Percentiles rank a stretch among this genome's conserved stretches.
phyloP scores from a whole-genome alignment of 1,284 basidiomycete genomes.

The Xerocomus cyaneibrunnescens region DNA sequence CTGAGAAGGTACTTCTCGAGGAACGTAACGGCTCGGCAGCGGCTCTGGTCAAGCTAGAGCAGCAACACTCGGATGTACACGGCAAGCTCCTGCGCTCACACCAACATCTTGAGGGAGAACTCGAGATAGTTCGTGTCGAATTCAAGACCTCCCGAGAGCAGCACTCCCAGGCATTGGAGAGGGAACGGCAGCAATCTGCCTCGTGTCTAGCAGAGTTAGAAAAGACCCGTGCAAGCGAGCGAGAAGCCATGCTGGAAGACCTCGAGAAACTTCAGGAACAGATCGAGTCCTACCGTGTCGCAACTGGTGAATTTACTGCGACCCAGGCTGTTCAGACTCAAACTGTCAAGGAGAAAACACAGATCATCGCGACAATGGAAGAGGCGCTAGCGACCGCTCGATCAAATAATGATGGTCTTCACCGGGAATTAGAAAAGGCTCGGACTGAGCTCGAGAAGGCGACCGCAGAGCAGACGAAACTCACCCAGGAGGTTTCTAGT shows the following conservation, averaged over 20 bases:
- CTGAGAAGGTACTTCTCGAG: constrained; percentile 40
- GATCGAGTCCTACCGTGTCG: constrained; percentile 60
- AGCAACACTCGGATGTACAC: constrained; percentile 31
- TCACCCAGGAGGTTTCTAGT: constrained; percentile 71
- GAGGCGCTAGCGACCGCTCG: constrained; percentile 46
- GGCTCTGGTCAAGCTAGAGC: constrained; percentile 41
- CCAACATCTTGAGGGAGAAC: constrained; percentile 23
- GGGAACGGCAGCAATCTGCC: constrained; percentile 38
- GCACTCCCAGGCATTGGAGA: constrained; percentile 29
- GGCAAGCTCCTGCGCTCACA: constrained; percentile 32
- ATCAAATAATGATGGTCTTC: constrained; percentile 54
- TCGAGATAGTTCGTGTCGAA: constrained; percentile 25
- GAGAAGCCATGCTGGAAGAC: constrained; percentile 47
- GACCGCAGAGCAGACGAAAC: constrained; percentile 55
- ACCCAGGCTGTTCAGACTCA: constrained; percentile 50
- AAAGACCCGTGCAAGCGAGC: constrained; percentile 36
- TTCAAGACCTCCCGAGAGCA: constrained; percentile 15
- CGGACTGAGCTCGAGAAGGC: constrained; percentile 60
- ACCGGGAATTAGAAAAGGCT: constrained; percentile 53
- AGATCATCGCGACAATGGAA: constrained; percentile 47
- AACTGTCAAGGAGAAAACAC: constrained; percentile 51
- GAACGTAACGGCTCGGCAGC: constrained; percentile 43
- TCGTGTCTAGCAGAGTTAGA: constrained; percentile 36
- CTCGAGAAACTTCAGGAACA: constrained; percentile 59
- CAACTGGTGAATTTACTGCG: constrained; percentile 55